Evolutionary conservation across 306 rosid genomes (phyloP).

Genomic region (Canavalia gladiata): DNA sequence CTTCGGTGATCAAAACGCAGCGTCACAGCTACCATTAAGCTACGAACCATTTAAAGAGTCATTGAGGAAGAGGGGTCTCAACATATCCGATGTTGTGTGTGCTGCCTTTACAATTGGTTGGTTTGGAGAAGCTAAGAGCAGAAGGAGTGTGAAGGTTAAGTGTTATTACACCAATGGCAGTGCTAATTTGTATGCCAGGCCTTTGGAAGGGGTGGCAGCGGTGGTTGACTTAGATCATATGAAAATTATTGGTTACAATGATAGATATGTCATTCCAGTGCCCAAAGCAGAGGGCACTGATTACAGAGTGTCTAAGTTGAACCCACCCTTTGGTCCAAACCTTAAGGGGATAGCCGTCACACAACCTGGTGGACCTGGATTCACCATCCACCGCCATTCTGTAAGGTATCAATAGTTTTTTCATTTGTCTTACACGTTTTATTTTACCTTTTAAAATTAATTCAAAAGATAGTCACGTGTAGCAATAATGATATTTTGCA

Average conservation of each 20-base stretch:
- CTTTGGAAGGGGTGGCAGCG: conserved; percentile 45
- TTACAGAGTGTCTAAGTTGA: conserved; percentile 41
- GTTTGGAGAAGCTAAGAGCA: conserved; percentile 45
- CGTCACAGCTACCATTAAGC: not conserved
- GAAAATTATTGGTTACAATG: conserved; percentile 37
- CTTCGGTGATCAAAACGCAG: conserved; percentile 38
- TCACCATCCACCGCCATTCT: conserved; percentile 5
- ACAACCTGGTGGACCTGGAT: conserved; percentile 52
- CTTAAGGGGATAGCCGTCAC: conserved; percentile 21
- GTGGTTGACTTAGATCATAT: conserved; percentile 50
- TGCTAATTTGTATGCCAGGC: conserved; percentile 44
- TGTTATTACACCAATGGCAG: conserved; percentile 39
- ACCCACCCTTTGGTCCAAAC: conserved; percentile 55
- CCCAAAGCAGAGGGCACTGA: conserved; percentile 49
- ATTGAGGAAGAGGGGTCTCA: conserved; percentile 38
- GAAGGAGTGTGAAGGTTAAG: conserved; percentile 36
- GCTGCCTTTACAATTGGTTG: conserved; percentile 36
- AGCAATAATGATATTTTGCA: no score
- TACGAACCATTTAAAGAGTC: conserved; percentile 48
- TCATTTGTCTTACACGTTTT: no score
- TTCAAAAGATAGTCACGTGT: no score
- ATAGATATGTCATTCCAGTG: conserved; percentile 41
- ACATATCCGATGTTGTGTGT: conserved; percentile 39
- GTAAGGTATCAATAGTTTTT: no score
- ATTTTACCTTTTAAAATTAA: no score